Evolutionary conservation across 2,329 filamentous ascomycete genomes (phyloP).

Genomic region (Trichoderma sp.): DNA sequence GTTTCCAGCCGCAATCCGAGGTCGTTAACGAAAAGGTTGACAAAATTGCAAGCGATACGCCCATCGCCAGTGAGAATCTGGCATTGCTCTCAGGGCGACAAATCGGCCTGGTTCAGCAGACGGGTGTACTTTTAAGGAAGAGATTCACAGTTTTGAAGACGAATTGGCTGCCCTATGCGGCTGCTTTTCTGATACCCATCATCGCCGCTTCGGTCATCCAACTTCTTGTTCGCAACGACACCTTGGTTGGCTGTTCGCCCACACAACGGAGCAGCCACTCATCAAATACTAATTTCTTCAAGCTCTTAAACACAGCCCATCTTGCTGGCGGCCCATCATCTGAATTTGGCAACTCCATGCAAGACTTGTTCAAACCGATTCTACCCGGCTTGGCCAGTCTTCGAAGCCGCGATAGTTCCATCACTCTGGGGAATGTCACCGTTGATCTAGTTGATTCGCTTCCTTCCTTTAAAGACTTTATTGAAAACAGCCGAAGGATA

Average conservation of each 20-base stretch:
- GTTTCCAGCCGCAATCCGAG: not conserved
- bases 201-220: conserved; percentile 71
- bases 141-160: conserved; percentile 58
- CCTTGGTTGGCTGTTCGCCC: conserved; percentile 44
- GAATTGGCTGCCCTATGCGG: conserved; percentile 62
- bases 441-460: conserved; percentile 45
- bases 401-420: conserved; percentile 13
- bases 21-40: conserved; percentile 10
- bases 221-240: conserved; percentile 61
- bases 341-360: conserved; percentile 18
- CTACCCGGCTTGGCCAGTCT: conserved; percentile 16
- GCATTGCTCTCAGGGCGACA: conserved; percentile 51
- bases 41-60: not conserved
- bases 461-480: conserved; percentile 62
- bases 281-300: conserved; percentile 21
- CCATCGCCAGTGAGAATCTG: not conserved
- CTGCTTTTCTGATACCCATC: conserved; percentile 71
- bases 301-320: conserved; percentile 23
- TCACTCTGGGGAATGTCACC: conserved; percentile 18
- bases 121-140: conserved; percentile 61
- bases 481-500: conserved; percentile 59
- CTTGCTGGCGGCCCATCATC: conserved; percentile 28
- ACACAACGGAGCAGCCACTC: conserved; percentile 18
- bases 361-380: conserved; percentile 20
- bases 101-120: conserved; percentile 58